Evolutionary conservation across 2,329 filamentous ascomycete genomes (phyloP), one percentile per base, ranked within the genome.

Genomic region (Nectriaceae sp.): DNA sequence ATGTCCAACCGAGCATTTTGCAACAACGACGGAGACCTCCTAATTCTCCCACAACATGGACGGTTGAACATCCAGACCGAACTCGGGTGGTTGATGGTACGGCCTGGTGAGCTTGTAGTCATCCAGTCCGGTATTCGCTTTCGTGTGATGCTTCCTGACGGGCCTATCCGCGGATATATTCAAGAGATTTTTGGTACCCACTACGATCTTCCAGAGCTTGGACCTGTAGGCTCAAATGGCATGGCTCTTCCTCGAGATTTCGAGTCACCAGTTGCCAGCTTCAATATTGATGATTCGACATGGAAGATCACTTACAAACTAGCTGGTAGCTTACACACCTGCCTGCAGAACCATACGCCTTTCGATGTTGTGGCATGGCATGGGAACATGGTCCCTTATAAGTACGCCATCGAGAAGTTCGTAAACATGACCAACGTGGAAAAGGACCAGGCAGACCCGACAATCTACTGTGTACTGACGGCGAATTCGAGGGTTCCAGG

Each of bases 301-400:
- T 62, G 59, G 15, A 63, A 72, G 47, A 68, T 89, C 40, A 76
- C 77, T 41, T 75, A 75, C 64, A 88, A 88, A 65, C 84, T 87
- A 61, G 81, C 82, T 60, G 82, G 85, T 56, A 74, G 75, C 40
- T 77, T 89, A 42, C 89, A 87, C 69, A 69, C 71, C n/a, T 89
- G 83, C 77, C 90, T 90, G 4, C 88, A 91, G 69, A 69, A 75
- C 10, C 88, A 91, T 66, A 86, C 84, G 0, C 88, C 88, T 0
- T 93, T 91, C 59, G 88, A 93, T 63, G 82, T 92, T 0, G 88
- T 90, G 3, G 87, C 84, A 4, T 92, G 88, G 88, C 88, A 92
- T 64, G 89, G 89, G 37, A 88, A 83, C 57, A 91, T 89, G 71
- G 86, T 87, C 53, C 89, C 89, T 0, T 90, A 84, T 75, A 93